These are phyloP conservation scores for Xenoacremonium recifei DNA, from an alignment of 2,329 filamentous ascomycete genomes.

Conservation along the genomic window DNA sequence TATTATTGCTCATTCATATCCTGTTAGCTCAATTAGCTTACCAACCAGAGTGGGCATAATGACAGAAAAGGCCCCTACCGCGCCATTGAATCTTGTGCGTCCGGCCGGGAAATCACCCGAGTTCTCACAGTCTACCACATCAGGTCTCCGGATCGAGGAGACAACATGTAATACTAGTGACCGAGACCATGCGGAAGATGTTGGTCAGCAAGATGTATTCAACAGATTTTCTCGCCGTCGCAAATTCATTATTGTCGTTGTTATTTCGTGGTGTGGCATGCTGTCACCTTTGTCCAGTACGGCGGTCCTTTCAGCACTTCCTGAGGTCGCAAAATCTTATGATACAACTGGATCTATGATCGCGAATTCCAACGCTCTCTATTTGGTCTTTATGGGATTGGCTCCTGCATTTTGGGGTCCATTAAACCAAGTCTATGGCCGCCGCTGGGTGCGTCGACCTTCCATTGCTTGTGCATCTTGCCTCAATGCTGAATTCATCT, in stretches of 20 bases:
- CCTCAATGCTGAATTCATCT: not conserved
- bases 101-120: no score
- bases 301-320: constrained; percentile 69
- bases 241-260: constrained; percentile 65
- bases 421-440: constrained; percentile 63
- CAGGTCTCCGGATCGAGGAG: no score
- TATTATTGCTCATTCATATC: no score
- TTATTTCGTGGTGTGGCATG: constrained; percentile 74
- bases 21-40: no score
- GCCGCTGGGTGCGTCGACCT: constrained; percentile 49
- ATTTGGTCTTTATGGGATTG: constrained; percentile 71
- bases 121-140: no score
- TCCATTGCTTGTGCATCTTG: not conserved
- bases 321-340: constrained; percentile 68
- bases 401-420: constrained; percentile 72
- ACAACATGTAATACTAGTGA: no score
- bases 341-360: constrained; percentile 66
- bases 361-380: constrained; percentile 73
- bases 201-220: constrained; percentile 64
- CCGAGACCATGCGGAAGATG: no score
- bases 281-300: constrained; percentile 74
- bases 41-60: no score
- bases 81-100: no score
- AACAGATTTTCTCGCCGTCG: constrained; percentile 58
- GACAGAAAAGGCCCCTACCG: no score